phyloP scores from a whole-genome alignment of 2,329 filamentous ascomycete genomes.

The Daldinia eschscholtzii region DNA sequence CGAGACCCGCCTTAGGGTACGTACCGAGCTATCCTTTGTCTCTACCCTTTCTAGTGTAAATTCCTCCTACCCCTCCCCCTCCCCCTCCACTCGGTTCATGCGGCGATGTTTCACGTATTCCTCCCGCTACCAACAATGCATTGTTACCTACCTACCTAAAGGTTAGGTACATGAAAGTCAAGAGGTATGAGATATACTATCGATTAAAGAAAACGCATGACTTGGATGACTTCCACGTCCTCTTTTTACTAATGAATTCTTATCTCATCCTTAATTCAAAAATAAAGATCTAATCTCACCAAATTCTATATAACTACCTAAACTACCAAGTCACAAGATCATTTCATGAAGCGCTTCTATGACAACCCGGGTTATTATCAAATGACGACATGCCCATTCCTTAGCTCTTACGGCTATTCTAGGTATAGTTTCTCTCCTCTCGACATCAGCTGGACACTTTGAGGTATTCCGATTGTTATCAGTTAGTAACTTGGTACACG shows the following conservation, averaged over 20 bases:
- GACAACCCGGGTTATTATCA: background rate
- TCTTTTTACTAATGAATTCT: background rate
- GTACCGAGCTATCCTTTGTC: background rate
- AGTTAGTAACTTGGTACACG: background rate
- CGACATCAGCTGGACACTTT: constrained; percentile 7
- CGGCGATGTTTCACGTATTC: constrained; percentile 6
- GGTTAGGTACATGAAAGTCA: background rate
- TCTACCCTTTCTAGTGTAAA: background rate
- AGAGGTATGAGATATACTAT: background rate
- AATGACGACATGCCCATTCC: constrained; percentile 1
- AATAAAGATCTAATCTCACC: background rate
- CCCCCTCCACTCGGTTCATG: constrained; percentile 1
- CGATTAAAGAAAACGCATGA: constrained; percentile 7
- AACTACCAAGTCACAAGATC: background rate
- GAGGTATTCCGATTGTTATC: background rate
- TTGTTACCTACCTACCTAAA: background rate
- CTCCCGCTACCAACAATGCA: constrained; percentile 10
- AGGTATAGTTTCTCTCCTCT: constrained; percentile 6
- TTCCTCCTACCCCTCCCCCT: background rate
- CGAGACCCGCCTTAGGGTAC: background rate
- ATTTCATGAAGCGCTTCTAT: background rate
- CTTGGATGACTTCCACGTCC: background rate
- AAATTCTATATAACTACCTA: background rate
- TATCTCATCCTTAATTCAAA: background rate
- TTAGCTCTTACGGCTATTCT: constrained; percentile 1